Conservation (phyloP, 164 flowering plant genomes). For the Tinospora cordifolia region DNA sequence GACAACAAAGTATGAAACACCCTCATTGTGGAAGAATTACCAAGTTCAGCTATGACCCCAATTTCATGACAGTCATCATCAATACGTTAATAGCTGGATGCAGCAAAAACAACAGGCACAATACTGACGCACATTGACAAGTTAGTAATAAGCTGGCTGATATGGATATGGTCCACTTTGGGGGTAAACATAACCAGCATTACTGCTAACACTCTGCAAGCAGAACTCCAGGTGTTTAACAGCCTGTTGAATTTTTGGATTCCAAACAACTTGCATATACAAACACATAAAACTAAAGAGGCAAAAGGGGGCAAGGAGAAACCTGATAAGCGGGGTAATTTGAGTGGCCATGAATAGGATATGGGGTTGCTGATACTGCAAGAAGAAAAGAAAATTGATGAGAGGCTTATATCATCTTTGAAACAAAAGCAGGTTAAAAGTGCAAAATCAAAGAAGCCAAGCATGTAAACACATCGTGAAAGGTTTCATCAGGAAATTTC, state of each 20-base stretch:
- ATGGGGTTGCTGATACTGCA: constrained; percentile 24
- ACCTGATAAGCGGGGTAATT: constrained; percentile 25
- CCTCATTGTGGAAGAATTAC: neutral
- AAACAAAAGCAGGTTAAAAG: neutral
- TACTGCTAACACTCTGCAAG: constrained; percentile 14
- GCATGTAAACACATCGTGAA: neutral
- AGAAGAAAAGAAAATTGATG: neutral
- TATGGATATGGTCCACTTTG: constrained; percentile 6
- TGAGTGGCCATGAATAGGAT: constrained; percentile 19
- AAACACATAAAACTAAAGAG: neutral
- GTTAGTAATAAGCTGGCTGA: constrained; percentile 10
- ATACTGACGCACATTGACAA: neutral
- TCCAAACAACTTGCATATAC: neutral
- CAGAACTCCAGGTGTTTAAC: neutral
- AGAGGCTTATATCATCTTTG: neutral
- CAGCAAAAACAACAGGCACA: neutral
- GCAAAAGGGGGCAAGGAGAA: constrained; percentile 21
- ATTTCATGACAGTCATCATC: neutral
- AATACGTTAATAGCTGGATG: neutral
- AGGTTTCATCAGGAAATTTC: neutral
- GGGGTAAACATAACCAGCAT: constrained; percentile 15
- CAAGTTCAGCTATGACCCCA: neutral
- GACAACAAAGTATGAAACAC: neutral
- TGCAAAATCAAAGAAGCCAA: neutral
- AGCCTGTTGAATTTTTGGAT: neutral